Evolutionary conservation across 768 basidiomycete species (phyloP).

Genomic region (Termitomyces sp.): DNA sequence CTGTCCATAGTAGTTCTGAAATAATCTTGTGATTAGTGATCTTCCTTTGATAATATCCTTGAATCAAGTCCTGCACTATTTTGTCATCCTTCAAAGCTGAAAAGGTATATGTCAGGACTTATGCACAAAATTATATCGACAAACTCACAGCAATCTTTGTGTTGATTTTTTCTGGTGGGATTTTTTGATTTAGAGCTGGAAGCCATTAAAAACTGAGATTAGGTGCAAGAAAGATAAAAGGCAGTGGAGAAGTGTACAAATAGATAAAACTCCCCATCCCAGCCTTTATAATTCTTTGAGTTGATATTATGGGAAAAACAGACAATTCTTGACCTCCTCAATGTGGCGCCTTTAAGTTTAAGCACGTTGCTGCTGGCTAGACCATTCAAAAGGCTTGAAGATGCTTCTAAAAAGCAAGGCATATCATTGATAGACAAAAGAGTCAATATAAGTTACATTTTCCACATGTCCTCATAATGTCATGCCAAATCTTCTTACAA

Average conservation of each 20-base stretch:
- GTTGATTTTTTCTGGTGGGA: constrained; percentile 20
- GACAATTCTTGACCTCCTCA: background rate
- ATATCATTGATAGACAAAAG: background rate
- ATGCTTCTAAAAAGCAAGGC: no score
- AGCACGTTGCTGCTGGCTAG: background rate
- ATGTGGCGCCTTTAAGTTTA: background rate
- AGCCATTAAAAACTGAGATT: background rate
- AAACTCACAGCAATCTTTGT: constrained; percentile 22
- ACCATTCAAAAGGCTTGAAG: background rate
- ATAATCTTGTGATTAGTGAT: constrained; percentile 20
- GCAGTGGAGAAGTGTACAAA: background rate
- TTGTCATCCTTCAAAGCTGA: constrained; percentile 19
- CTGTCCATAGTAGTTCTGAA: constrained; percentile 17
- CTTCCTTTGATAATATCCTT: constrained; percentile 19
- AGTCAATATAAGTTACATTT: no score
- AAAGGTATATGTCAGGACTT: background rate
- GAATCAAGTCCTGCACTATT: constrained; percentile 12
- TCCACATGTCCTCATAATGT: no score
- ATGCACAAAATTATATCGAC: background rate
- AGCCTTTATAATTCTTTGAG: background rate
- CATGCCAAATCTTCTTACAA: no score
- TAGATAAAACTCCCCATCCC: background rate
- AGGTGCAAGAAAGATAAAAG: background rate
- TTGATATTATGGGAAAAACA: background rate
- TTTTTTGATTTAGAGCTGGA: background rate